Conservation (phyloP, 768 basidiomycete species). For the Amanita polypyramis region DNA sequence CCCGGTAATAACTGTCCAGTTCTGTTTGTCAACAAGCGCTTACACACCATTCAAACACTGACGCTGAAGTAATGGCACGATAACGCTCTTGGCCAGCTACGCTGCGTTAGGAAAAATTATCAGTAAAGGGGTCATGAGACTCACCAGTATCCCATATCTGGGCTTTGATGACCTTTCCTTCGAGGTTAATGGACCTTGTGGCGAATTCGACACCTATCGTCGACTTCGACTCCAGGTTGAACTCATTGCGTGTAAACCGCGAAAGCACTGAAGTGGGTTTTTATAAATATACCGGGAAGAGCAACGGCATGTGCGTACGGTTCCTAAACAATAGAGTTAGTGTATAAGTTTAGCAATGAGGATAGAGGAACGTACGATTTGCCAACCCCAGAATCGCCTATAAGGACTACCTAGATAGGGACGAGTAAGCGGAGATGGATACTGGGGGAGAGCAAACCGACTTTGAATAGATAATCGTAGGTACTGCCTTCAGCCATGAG, state of each 20-base stretch:
- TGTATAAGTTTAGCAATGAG: slow-evolving; percentile 7
- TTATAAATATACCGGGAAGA: background rate
- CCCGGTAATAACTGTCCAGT: slow-evolving; percentile 80
- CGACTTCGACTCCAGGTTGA: slow-evolving; percentile 98
- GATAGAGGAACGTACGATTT: slow-evolving; percentile 75
- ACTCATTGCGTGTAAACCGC: slow-evolving; percentile 99
- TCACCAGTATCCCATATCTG: slow-evolving; percentile 99
- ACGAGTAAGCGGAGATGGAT: slow-evolving; percentile 1
- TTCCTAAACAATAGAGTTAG: slow-evolving; percentile 33
- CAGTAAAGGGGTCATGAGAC: slow-evolving; percentile 14
- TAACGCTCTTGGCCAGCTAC: slow-evolving; percentile 95
- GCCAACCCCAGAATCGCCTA: slow-evolving; percentile 98
- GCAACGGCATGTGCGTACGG: slow-evolving; percentile 31
- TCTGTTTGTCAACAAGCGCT: background rate
- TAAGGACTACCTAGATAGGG: slow-evolving; percentile 76
- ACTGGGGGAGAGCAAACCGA: slow-evolving; percentile 19
- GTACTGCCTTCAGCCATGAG: slow-evolving; percentile 86
- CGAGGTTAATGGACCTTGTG: slow-evolving; percentile 90
- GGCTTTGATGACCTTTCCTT: slow-evolving; percentile 94
- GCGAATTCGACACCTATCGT: slow-evolving; percentile 99
- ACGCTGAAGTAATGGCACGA: slow-evolving; percentile 96
- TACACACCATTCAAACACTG: slow-evolving; percentile 18
- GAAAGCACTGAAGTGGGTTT: slow-evolving; percentile 70
- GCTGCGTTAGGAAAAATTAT: background rate
- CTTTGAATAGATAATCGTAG: slow-evolving; percentile 99